These are phyloP conservation scores for Cardiospermum halicacabum DNA, from an alignment of 345 rosid species.

Conservation along the genomic window DNA sequence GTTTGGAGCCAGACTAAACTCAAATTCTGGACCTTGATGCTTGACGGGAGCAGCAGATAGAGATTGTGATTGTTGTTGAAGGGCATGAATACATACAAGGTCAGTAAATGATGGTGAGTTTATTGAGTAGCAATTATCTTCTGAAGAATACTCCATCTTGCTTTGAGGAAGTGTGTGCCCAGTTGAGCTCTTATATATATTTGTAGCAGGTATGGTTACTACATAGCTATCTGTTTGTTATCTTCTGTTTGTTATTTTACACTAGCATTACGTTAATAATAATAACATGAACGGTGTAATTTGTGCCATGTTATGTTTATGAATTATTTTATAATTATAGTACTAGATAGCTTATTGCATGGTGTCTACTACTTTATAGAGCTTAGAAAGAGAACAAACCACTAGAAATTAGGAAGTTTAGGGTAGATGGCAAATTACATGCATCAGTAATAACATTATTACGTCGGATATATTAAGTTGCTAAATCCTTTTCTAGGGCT, in stretches of 20 bases:
- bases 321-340: too few species aligned
- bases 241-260: constrained; percentile 12
- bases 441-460: too few species aligned
- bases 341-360: too few species aligned
- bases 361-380: too few species aligned
- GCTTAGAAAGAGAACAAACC: too few species aligned
- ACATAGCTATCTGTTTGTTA: background rate
- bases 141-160: constrained; percentile 25
- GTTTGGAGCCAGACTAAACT: constrained; percentile 14
- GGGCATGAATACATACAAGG: constrained; percentile 37
- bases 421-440: too few species aligned
- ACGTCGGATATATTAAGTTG: too few species aligned
- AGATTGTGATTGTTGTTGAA: constrained; percentile 22
- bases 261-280: too few species aligned
- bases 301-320: too few species aligned
- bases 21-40: constrained; percentile 23
- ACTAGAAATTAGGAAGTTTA: too few species aligned
- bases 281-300: too few species aligned
- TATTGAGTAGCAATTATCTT: constrained; percentile 19
- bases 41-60: background rate
- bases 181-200: constrained; percentile 7
- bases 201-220: background rate
- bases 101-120: constrained; percentile 41
- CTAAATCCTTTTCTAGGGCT: too few species aligned
- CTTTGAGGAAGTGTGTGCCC: constrained; percentile 4